These are phyloP conservation scores for Dactylorhiza incarnata DNA, from an alignment of 106 monocot species.

Conservation along the genomic window DNA sequence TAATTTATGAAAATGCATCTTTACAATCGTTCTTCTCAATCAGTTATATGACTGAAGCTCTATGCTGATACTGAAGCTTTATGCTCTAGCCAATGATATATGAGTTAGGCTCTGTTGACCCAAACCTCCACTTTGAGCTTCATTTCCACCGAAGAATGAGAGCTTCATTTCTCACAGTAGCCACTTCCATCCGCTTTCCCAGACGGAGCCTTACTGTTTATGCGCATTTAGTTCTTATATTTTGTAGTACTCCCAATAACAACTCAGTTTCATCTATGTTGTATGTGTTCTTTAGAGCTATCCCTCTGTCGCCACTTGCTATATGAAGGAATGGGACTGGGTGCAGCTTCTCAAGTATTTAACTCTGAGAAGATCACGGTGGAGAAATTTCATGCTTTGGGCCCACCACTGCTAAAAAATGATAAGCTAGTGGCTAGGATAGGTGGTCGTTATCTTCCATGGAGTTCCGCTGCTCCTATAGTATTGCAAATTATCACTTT, in stretches of 20 bases:
- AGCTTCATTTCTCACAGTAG: no score
- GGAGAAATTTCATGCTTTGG: constrained; percentile 33
- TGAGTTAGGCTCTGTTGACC: no score
- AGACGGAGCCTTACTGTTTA: background rate
- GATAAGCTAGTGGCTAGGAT: constrained; percentile 55
- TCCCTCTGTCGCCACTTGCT: constrained; percentile 59
- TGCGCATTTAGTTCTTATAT: background rate
- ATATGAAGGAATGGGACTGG: constrained; percentile 61
- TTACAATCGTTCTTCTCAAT: background rate
- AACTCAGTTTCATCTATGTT: constrained; percentile 5
- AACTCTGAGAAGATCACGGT: constrained; percentile 46
- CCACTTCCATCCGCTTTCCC: no score
- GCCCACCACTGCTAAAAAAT: constrained; percentile 44
- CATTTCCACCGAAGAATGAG: no score
- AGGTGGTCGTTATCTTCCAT: constrained; percentile 47
- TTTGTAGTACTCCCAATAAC: background rate
- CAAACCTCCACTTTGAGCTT: no score
- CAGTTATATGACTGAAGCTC: background rate
- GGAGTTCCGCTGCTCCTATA: constrained; percentile 50
- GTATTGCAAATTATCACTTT: constrained; percentile 55
- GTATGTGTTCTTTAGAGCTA: constrained; percentile 35
- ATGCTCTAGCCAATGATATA: background rate
- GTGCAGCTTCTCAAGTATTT: constrained; percentile 49
- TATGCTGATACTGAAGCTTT: background rate
- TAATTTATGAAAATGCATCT: background rate